phyloP scores from a whole-genome alignment of 2,329 filamentous ascomycete genomes.

The Fusarium hostae region DNA sequence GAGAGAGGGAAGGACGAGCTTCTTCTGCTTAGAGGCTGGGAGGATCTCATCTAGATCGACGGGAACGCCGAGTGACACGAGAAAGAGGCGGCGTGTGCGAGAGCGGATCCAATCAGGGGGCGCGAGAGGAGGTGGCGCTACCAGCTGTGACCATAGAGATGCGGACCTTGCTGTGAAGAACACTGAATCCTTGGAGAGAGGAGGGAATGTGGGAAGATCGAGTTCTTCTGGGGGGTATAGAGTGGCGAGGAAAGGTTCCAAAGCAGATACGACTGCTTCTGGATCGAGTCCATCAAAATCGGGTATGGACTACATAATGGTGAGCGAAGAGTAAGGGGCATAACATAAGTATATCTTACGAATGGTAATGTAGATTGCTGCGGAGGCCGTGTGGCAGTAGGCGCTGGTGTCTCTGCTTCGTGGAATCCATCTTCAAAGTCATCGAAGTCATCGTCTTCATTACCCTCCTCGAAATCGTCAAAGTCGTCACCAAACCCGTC shows the following conservation, averaged over 20 bases:
- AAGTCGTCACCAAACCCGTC: slow-evolving; percentile 69
- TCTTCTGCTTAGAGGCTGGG: slow-evolving; percentile 97
- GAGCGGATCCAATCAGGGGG: slow-evolving; percentile 98
- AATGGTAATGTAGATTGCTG: slow-evolving; percentile 58
- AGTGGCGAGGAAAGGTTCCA: slow-evolving; percentile 73
- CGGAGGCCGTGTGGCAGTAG: slow-evolving; percentile 44
- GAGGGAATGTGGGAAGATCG: slow-evolving; percentile 61
- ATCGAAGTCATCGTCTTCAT: slow-evolving; percentile 67
- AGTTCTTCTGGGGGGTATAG: slow-evolving; percentile 71
- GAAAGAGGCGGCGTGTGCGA: slow-evolving; percentile 91
- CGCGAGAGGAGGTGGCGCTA: slow-evolving; percentile 92
- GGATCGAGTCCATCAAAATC: slow-evolving; percentile 72
- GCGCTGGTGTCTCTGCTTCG: slow-evolving; percentile 56
- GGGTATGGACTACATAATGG: slow-evolving; percentile 67
- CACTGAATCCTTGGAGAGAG: slow-evolving; percentile 67
- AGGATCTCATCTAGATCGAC: slow-evolving; percentile 98
- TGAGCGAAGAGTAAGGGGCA: slow-evolving; percentile 35
- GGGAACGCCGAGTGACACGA: slow-evolving; percentile 94
- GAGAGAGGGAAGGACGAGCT: slow-evolving; percentile 90
- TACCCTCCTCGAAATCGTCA: slow-evolving; percentile 71
- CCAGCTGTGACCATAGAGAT: slow-evolving; percentile 95
- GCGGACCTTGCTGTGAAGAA: slow-evolving; percentile 88
- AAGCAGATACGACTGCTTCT: slow-evolving; percentile 69
- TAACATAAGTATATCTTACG: slow-evolving; percentile 48
- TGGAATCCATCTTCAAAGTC: slow-evolving; percentile 81